Evolutionary conservation across 768 basidiomycete species (phyloP).

Genomic region (Podaxis mareebaensis): DNA sequence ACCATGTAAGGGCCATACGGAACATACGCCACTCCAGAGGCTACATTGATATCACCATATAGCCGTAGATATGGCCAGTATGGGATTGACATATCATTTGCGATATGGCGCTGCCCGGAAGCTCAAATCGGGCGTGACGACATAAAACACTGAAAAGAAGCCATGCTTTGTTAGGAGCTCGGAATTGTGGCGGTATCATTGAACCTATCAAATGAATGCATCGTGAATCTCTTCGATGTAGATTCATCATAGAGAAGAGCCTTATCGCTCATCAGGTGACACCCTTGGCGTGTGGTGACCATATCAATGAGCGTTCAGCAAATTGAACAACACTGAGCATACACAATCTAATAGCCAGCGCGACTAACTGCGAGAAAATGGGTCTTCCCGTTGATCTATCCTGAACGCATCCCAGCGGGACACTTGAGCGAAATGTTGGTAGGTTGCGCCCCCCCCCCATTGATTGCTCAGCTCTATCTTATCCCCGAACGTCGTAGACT

Average conservation of each 20-base stretch:
- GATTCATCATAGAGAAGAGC: neutral
- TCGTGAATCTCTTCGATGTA: no score
- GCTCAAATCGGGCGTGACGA: neutral
- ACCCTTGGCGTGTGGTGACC: neutral
- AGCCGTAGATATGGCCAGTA: neutral
- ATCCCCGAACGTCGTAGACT: no score
- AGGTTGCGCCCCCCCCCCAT: no score
- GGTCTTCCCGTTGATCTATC: no score
- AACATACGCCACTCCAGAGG: neutral
- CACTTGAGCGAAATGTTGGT: no score
- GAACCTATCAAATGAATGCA: neutral
- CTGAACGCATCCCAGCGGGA: no score
- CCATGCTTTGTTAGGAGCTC: neutral
- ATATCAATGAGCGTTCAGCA: neutral
- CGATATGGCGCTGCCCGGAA: no score
- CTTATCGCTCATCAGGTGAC: neutral
- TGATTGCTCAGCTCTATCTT: no score
- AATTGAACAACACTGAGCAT: neutral
- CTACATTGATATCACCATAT: neutral
- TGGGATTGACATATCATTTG: neutral
- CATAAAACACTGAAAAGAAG: neutral
- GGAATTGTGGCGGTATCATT: neutral
- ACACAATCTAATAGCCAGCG: no score
- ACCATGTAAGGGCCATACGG: neutral
- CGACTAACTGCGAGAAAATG: no score